These are phyloP conservation scores for Trametes sp. DNA, from an alignment of 1,284 basidiomycete species.

Conservation along the genomic window DNA sequence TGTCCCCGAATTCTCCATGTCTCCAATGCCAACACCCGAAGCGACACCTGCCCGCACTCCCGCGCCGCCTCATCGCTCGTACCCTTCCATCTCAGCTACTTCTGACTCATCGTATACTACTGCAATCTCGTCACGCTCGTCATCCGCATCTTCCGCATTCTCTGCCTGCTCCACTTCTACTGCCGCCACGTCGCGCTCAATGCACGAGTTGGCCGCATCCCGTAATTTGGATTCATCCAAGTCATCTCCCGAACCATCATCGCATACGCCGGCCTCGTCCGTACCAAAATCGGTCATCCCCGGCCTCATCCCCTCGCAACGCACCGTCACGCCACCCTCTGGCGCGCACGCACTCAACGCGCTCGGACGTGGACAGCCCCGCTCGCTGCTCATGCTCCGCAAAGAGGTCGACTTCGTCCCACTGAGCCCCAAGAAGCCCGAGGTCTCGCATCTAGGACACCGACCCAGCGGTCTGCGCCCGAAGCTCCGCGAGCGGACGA, in stretches of 20 bases:
- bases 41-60: not conserved
- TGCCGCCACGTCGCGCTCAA: conserved; percentile 24
- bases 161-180: conserved; percentile 27
- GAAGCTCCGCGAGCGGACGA: conserved; percentile 22
- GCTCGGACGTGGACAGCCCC: conserved; percentile 43
- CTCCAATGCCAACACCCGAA: conserved; percentile 15
- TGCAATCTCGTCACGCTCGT: conserved; percentile 22
- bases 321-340: conserved; percentile 32
- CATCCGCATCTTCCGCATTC: conserved; percentile 29
- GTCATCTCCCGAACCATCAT: conserved; percentile 2
- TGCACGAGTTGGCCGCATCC: conserved; percentile 20
- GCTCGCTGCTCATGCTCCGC: conserved; percentile 66
- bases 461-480: conserved; percentile 39
- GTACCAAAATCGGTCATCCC: conserved; percentile 33
- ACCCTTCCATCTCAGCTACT: conserved; percentile 19
- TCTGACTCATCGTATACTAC: conserved; percentile 20
- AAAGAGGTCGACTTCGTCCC: conserved; percentile 78
- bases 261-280: conserved; percentile 18
- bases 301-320: conserved; percentile 29
- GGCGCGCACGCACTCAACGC: conserved; percentile 10
- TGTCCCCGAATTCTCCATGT: conserved; percentile 12
- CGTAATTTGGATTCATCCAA: conserved; percentile 21
- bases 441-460: conserved; percentile 42
- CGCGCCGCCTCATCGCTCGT: conserved; percentile 18
- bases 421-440: conserved; percentile 67